Percentiles rank a stretch among this genome's conserved stretches.
These are phyloP conservation scores for Agrocybe pediades DNA, from an alignment of 768 basidiomycete species.

Conservation along the genomic window DNA sequence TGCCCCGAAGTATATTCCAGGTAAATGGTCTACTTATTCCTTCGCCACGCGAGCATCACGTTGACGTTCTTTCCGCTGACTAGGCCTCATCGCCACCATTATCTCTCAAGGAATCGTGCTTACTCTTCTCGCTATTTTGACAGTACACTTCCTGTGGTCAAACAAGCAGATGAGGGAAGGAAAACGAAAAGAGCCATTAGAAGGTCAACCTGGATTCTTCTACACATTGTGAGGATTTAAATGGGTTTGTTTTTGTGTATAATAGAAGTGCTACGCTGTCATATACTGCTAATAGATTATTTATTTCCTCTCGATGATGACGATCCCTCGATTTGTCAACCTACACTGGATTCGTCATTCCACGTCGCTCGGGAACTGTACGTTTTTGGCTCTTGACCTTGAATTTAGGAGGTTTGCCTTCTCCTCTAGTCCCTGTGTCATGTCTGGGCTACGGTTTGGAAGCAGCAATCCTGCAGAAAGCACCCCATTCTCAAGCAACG, in stretches of 20 bases:
- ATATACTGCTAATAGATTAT: neutral
- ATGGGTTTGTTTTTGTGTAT: neutral
- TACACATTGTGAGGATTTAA: conserved; percentile 39
- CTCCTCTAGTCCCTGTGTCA: too few relatives aligned
- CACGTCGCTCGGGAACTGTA: neutral
- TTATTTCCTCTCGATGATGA: neutral
- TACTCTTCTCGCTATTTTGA: conserved; percentile 31
- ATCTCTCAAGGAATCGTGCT: conserved; percentile 41
- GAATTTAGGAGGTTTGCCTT: neutral
- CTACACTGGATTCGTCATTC: neutral
- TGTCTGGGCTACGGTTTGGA: neutral
- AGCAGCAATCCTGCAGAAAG: neutral
- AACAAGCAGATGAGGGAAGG: conserved; percentile 38
- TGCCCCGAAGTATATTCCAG: conserved; percentile 45
- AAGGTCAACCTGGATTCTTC: conserved; percentile 40
- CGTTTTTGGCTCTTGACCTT: neutral
- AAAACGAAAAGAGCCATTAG: conserved; percentile 31
- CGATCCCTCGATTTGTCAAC: too few relatives aligned
- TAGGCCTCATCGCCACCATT: conserved; percentile 42
- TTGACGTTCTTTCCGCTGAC: conserved; percentile 8
- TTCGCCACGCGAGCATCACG: neutral
- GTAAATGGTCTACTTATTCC: conserved; percentile 19
- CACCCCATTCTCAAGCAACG: too few relatives aligned
- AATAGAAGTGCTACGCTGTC: neutral
- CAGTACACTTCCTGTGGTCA: conserved; percentile 34